Evolutionary conservation across 345 rosid genomes (phyloP).

Genomic region (Eucalyptus polybractea): DNA sequence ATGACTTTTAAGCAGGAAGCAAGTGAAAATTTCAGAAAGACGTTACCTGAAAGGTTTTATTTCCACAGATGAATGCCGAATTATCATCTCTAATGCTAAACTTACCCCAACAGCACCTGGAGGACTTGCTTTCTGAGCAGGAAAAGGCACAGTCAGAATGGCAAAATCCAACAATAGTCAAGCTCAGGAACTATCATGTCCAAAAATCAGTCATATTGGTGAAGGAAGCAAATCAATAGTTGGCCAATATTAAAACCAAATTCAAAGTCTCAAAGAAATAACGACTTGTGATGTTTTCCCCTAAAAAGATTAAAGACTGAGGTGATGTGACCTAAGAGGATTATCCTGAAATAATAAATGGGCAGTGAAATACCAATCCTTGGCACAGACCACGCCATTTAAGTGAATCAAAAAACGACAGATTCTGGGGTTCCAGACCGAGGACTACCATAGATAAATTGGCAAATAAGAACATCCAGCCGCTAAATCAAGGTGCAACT

Average conservation of each 20-base stretch:
- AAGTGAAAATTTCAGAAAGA: neutral
- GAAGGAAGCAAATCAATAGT: neutral
- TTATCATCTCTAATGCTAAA: constrained; percentile 80
- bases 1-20: neutral
- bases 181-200: neutral
- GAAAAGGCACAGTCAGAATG: neutral
- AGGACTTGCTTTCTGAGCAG: constrained; percentile 60
- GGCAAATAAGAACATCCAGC: neutral
- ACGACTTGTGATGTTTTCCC: neutral
- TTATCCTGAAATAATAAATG: neutral
- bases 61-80: constrained; percentile 53
- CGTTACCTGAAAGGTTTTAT: constrained; percentile 47
- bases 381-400: neutral
- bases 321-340: neutral
- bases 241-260: neutral
- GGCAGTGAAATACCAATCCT: neutral
- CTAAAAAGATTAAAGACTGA: neutral
- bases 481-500: neutral
- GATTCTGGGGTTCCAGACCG: neutral
- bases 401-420: neutral
- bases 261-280: neutral
- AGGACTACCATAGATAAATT: neutral
- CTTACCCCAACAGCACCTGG: constrained; percentile 90
- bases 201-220: neutral
- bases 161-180: neutral